Evolutionary conservation across 208 protist genomes (phyloP).

Genomic region (Trichomonas tenax): DNA sequence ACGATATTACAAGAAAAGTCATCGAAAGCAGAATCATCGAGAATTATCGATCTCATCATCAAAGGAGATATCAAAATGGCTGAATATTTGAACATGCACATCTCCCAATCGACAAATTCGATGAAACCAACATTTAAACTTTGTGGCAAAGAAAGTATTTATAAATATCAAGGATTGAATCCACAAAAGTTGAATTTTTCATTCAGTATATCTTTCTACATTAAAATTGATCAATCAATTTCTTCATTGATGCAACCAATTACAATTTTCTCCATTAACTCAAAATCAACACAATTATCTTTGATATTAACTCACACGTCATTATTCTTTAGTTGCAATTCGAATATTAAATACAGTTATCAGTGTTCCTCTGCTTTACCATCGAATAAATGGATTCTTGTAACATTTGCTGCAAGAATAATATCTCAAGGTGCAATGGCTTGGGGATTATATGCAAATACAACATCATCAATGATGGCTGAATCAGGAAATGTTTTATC

Average conservation of each 20-base stretch:
- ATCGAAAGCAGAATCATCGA: neutral
- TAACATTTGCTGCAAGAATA: neutral
- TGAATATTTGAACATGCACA: neutral
- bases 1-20: neutral
- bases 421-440: neutral
- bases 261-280: neutral
- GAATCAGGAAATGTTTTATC: neutral
- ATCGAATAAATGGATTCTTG: neutral
- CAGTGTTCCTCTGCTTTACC: neutral
- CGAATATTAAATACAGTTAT: neutral
- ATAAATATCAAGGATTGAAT: neutral
- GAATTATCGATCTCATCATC: neutral
- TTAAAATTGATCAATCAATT: neutral
- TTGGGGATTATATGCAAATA: neutral
- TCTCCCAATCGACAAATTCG: neutral
- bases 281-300: neutral
- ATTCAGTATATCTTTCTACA: neutral
- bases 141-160: neutral
- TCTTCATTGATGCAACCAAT: neutral
- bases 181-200: neutral
- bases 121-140: neutral
- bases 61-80: neutral
- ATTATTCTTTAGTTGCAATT: neutral
- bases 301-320: neutral
- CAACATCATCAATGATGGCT: neutral